Evolutionary conservation across 208 protist species (phyloP).

Genomic region (Trypanosoma caninum): DNA sequence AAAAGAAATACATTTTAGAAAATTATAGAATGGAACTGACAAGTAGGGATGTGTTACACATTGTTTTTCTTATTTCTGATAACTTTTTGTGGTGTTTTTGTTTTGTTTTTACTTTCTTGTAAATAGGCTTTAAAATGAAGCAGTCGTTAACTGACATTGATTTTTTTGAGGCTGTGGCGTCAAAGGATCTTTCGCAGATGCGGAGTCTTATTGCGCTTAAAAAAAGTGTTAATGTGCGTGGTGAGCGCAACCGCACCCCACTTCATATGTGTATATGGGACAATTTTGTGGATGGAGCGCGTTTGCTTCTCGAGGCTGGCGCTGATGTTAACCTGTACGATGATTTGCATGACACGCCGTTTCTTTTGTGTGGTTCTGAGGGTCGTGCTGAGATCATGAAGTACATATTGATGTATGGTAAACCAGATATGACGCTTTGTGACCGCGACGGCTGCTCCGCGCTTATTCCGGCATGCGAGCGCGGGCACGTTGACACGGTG

Average conservation of each 20-base stretch:
- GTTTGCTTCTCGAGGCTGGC: conserved; percentile 22
- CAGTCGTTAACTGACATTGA: conserved; percentile 1
- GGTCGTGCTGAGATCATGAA: conserved; percentile 43
- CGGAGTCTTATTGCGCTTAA: conserved; percentile 28
- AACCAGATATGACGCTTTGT: conserved; percentile 36
- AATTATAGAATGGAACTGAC: too few relatives aligned
- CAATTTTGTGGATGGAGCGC: conserved; percentile 36
- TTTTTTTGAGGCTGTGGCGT: conserved; percentile 40
- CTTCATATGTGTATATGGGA: conserved; percentile 56
- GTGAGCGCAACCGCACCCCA: conserved; percentile 37
- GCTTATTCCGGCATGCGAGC: conserved; percentile 47
- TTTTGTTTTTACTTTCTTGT: too few relatives aligned
- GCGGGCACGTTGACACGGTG: conserved; percentile 42
- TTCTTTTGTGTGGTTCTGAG: conserved; percentile 43
- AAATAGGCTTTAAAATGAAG: background rate
- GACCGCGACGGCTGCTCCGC: conserved; percentile 41
- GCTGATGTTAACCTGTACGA: conserved; percentile 54
- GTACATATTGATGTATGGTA: conserved; percentile 35
- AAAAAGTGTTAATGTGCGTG: conserved; percentile 34
- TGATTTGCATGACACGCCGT: conserved; percentile 55
- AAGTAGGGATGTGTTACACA: too few relatives aligned
- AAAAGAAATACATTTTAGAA: too few relatives aligned
- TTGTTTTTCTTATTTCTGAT: too few relatives aligned
- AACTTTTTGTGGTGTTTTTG: too few relatives aligned
- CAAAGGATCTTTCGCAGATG: conserved; percentile 23